A percentile compares a stretch with the other conserved stretches of the same genome.
These are phyloP conservation scores for grape (Vitis vinifera) DNA, from an alignment of 164 flowering plant genomes.

Conservation along the genomic window ASM3070453v1 NC_081817.1:2681001-2681500, in stretches of 20 bases:
- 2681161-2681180: constrained; percentile 16
- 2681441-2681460: too few relatives aligned
- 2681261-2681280: neutral
- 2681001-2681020: constrained; percentile 6
- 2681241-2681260: neutral
- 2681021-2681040: constrained; percentile 22
- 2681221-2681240: constrained; percentile 31
- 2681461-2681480: too few relatives aligned
- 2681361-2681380: neutral
- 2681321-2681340: neutral
- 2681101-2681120: constrained; percentile 9
- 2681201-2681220: constrained; percentile 15
- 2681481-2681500: too few relatives aligned
- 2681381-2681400: neutral
- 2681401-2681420: neutral
- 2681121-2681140: constrained; percentile 22
- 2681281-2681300: neutral
- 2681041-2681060: constrained; percentile 42
- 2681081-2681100: constrained; percentile 8
- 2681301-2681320: neutral
- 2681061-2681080: constrained; percentile 28
- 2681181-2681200: constrained; percentile 13
- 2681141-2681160: constrained; percentile 16
- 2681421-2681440: neutral
- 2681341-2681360: neutral